Evolutionary conservation across 2,329 filamentous ascomycete species (phyloP).

Genomic region (Ascochyta koolunga): DNA sequence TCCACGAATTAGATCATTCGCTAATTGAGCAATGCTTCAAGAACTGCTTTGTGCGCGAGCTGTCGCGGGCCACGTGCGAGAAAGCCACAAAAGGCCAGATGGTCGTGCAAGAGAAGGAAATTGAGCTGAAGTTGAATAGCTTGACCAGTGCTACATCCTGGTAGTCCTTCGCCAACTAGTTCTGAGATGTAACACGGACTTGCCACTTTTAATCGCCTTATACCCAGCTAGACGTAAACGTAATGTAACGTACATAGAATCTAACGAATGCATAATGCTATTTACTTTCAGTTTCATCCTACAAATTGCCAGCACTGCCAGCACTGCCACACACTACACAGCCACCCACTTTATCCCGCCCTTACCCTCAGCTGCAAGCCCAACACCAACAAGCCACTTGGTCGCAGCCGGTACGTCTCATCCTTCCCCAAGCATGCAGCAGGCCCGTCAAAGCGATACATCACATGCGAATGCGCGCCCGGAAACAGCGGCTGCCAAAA

Average conservation of each 20-base stretch:
- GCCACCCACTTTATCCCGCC: slow-evolving; percentile 1
- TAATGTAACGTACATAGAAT: slow-evolving; percentile 1
- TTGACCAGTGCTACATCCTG: slow-evolving; percentile 10
- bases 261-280: not conserved
- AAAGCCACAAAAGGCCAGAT: slow-evolving; percentile 19
- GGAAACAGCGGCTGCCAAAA: too few species aligned
- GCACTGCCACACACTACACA: not conserved
- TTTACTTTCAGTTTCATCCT: not conserved
- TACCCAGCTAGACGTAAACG: slow-evolving; percentile 4
- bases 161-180: not conserved
- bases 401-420: not conserved
- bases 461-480: too few species aligned
- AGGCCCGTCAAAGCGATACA: not conserved
- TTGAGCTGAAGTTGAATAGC: slow-evolving; percentile 11
- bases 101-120: slow-evolving; percentile 20
- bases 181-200: too few species aligned
- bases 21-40: slow-evolving; percentile 40
- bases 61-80: slow-evolving; percentile 27
- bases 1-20: slow-evolving; percentile 29
- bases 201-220: not conserved
- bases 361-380: not conserved
- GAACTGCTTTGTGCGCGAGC: slow-evolving; percentile 41
- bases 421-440: not conserved
- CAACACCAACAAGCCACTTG: not conserved
- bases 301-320: not conserved